A percentile compares a stretch with the other conserved stretches of the same genome.
These are phyloP conservation scores for Yarrowia sp. DNA, from an alignment of 805 yeast genomes.

Conservation along the genomic window DNA sequence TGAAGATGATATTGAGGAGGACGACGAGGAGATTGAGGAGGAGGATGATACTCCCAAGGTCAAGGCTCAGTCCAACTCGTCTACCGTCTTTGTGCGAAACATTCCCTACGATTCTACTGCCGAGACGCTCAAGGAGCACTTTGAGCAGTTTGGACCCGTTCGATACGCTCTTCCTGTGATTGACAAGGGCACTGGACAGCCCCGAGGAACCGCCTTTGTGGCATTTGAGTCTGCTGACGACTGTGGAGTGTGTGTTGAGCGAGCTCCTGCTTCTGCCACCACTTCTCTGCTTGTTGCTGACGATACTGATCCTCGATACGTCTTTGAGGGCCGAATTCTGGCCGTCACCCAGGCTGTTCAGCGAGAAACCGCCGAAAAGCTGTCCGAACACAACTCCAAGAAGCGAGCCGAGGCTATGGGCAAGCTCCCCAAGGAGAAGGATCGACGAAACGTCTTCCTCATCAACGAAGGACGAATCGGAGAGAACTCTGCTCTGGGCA, in stretches of 20 bases:
- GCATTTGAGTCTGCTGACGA: slow-evolving; percentile 68
- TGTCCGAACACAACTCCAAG: slow-evolving; percentile 69
- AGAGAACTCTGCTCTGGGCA: slow-evolving; percentile 73
- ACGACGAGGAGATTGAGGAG: slow-evolving; percentile 42
- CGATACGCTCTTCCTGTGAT: slow-evolving; percentile 91
- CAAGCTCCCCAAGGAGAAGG: slow-evolving; percentile 73
- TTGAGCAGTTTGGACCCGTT: slow-evolving; percentile 78
- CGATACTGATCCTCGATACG: slow-evolving; percentile 82
- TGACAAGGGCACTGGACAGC: slow-evolving; percentile 79
- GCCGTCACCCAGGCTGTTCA: slow-evolving; percentile 83
- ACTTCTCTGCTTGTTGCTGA: slow-evolving; percentile 79
- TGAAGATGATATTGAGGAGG: slow-evolving; percentile 37
- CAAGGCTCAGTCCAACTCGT: slow-evolving; percentile 37
- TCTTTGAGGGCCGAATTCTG: slow-evolving; percentile 86
- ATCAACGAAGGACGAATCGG: slow-evolving; percentile 93
- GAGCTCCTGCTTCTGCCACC: slow-evolving; percentile 70
- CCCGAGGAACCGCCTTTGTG: slow-evolving; percentile 94
- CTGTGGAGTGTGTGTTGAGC: slow-evolving; percentile 63
- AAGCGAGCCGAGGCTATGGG: slow-evolving; percentile 77
- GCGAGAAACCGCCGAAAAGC: slow-evolving; percentile 71
- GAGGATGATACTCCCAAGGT: slow-evolving; percentile 33
- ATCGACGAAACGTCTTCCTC: slow-evolving; percentile 78
- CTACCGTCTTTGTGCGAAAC: slow-evolving; percentile 81
- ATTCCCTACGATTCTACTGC: slow-evolving; percentile 91
- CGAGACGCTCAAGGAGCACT: slow-evolving; percentile 75